Evolutionary conservation across 169 alveolate genomes (phyloP), one percentile per base, ranked within the genome.

Genomic region (Plasmodium billcollinsi): DNA sequence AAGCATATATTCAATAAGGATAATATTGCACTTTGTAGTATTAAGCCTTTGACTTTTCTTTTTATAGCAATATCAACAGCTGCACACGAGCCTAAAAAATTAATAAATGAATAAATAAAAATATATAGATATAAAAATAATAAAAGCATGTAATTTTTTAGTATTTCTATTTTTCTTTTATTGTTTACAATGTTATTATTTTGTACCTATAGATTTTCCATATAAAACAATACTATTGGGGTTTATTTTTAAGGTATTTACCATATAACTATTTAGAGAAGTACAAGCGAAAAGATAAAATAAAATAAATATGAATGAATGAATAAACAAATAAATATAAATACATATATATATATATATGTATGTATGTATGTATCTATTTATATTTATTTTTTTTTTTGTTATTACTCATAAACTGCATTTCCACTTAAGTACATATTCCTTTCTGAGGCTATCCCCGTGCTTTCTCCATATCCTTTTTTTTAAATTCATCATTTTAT

Each of bases 401-500:
- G 7, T 33, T 33, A 66, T 26, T 67, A 80, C 90, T 80, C 83
- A 80, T 80, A 80, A 45, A 63, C 90, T 33, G 76, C 90, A 56
- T 61, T 43, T 69, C 80, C 90, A 69, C 85, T 80, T 58, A 54
- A 50, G 73, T 80, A 80, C 90, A 80, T 80, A 80, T 62, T 80
- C 63, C 54, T 20, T 69, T 80, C 90, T 54, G 71, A 43, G 24
- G 90, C 62, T 62, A 5, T 69, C 59, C 90, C 90, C 2, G 90
- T 80, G 50, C 90, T 80, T 62, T 80, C 83, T 70, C 90, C 90
- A 61, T 80, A 80, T 69, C 90, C 90, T 80, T 80, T 80, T 67
- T 54, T 80, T 78, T 78, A 33, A 33, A 33, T 33, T 33, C 8
- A 14, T 78, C 18, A 50, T 43, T 39, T 80, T 56, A 56, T 80